Evolutionary conservation across 352 stramenopile genomes (phyloP), one percentile per base, ranked within the genome.

Genomic region (Blastocystis hominis): DNA sequence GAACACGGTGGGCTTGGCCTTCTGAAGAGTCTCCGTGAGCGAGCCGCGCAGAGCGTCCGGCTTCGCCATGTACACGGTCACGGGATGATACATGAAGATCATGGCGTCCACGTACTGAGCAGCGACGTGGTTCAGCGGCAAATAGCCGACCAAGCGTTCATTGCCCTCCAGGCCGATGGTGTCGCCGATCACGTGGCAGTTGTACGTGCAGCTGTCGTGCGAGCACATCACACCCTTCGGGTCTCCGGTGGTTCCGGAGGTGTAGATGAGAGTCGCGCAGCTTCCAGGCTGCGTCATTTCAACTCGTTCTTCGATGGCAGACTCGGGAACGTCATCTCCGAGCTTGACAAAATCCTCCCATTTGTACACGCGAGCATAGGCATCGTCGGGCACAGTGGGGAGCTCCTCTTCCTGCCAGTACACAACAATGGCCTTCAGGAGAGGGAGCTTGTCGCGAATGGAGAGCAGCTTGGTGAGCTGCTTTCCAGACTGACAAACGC

Each of bases 401-500:
- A 84, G 72, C 36, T 15, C 44, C 50, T 84, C 72, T 20, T 84
- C 92, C 92, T 93, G 91, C 88, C 94, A 94, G 92, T 97, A 98
- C 64, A 97, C 87, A 38, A 98, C 93, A 40, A 98, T 90, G n/a
- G 94, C 94, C 90, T 97, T 97, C 34, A 98, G 91, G 75, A 94
- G 91, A 3, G 92, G 92, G 20, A 97, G 89, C 78, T 95, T 91
- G 86, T 94, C 90, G 70, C 93, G 90, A 53, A 97, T 92, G 34
- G 90, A 89, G 59, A 96, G 87, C 88, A 97, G 97, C 91, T 97
- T 98, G 86, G 95, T 91, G 20, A 98, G 92, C 89, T 98, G 94
- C 89, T 91, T 92, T n/a, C 93, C 90, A 63, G 92, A 93, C 64
- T 97, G 94, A 64, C 94, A 95, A 5, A 98, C 94, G 24, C 97